phyloP scores from a whole-genome alignment of 306 rosid species.

The Abrus pulchellus region DNA sequence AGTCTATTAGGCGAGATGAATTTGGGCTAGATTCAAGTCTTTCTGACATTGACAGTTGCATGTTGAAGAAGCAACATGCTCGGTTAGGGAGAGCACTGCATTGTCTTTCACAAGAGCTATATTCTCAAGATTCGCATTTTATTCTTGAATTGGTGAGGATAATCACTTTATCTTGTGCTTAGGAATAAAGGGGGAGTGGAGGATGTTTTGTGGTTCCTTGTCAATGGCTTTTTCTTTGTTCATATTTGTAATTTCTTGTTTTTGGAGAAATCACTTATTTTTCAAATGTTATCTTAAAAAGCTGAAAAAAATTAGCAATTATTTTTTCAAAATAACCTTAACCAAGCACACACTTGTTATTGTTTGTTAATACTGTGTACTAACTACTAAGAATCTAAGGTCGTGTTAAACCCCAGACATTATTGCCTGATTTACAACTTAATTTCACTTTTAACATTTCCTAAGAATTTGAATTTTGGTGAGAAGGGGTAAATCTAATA shows the following conservation, averaged over 20 bases:
- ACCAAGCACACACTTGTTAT: too few species aligned
- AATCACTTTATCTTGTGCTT: constrained; percentile 34
- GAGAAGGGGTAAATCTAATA: constrained; percentile 24
- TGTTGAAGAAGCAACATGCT: constrained; percentile 96
- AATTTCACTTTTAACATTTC: constrained; percentile 27
- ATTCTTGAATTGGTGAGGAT: constrained; percentile 92
- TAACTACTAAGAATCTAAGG: constrained; percentile 22
- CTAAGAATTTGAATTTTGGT: constrained; percentile 16
- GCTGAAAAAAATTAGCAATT: too few species aligned
- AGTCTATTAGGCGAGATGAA: constrained; percentile 90
- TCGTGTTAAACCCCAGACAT: too few species aligned
- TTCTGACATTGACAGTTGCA: constrained; percentile 65
- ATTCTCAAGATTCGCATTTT: constrained; percentile 98
- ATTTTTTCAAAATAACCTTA: too few species aligned
- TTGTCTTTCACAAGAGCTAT: constrained; percentile 96
- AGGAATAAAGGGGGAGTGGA: constrained; percentile 14
- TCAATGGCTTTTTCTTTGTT: constrained; percentile 31
- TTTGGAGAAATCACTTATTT: too few species aligned
- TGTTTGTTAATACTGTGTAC: constrained; percentile 27
- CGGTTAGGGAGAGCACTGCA: constrained; percentile 98
- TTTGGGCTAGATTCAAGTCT: constrained; percentile 88
- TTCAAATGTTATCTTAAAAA: too few species aligned
- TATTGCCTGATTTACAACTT: too few species aligned
- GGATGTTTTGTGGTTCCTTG: constrained; percentile 7
- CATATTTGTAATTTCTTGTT: too few species aligned